phyloP scores from a whole-genome alignment of 2,329 filamentous ascomycete genomes.

The Septoria petroselini region DNA sequence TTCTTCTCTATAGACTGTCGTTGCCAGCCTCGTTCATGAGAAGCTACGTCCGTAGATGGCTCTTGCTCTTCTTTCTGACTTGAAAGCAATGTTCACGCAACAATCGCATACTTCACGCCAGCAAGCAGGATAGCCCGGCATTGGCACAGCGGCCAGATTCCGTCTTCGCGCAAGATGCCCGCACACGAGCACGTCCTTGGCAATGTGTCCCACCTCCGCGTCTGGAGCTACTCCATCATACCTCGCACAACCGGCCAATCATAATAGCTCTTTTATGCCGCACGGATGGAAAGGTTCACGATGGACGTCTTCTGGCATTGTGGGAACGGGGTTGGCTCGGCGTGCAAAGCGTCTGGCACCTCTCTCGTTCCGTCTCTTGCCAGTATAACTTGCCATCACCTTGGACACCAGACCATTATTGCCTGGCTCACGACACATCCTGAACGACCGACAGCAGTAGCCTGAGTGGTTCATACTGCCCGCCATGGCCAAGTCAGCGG shows the following conservation, averaged over 20 bases:
- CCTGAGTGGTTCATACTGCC: not conserved
- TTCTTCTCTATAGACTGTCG: too few relatives aligned
- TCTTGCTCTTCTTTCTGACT: too few relatives aligned
- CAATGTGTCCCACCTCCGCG: conserved; percentile 3
- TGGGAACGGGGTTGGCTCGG: conserved; percentile 8
- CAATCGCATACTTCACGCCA: too few relatives aligned
- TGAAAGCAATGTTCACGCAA: too few relatives aligned
- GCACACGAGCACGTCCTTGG: too few relatives aligned
- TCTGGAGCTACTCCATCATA: conserved; percentile 1
- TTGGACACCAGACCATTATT: not conserved
- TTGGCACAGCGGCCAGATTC: not conserved
- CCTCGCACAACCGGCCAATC: conserved; percentile 16
- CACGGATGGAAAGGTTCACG: conserved; percentile 15
- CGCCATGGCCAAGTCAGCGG: conserved; percentile 29
- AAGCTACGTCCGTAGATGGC: too few relatives aligned
- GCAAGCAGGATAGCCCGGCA: too few relatives aligned
- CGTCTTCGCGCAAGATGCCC: not conserved
- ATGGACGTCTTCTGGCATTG: conserved; percentile 1
- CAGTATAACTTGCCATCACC: conserved; percentile 4
- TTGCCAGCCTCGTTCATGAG: too few relatives aligned
- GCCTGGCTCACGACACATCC: not conserved
- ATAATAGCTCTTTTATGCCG: conserved; percentile 17
- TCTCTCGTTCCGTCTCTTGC: conserved; percentile 14
- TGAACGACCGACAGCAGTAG: not conserved
- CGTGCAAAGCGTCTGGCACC: not conserved